A percentile compares a stretch with the other conserved stretches of the same genome.
Conservation (phyloP, 441 rosid species). For the Corymbia calophylla region DNA sequence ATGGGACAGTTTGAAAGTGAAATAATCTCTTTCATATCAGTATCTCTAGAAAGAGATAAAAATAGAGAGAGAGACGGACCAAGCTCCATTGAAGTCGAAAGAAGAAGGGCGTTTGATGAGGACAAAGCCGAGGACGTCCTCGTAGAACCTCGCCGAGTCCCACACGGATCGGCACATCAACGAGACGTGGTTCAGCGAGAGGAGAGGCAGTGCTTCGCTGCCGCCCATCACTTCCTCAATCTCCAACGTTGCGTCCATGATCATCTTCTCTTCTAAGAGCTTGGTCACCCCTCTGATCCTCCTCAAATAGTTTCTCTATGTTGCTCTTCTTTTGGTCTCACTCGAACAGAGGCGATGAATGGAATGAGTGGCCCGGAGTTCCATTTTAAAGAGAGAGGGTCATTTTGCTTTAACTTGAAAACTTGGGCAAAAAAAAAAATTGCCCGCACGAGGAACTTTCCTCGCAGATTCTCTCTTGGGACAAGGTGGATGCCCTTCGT, state of each 20-base stretch:
- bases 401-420: background rate
- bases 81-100: slow-evolving; percentile 71
- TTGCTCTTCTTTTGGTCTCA: background rate
- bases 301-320: background rate
- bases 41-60: background rate
- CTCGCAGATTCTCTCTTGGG: slow-evolving; percentile 29
- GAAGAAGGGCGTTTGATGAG: slow-evolving; percentile 70
- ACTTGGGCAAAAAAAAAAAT: background rate
- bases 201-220: slow-evolving; percentile 21
- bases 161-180: slow-evolving; percentile 46
- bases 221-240: slow-evolving; percentile 26
- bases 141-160: slow-evolving; percentile 43
- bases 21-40: background rate
- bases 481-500: background rate
- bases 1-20: background rate
- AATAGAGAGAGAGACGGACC: slow-evolving; percentile 20
- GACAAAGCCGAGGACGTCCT: slow-evolving; percentile 55
- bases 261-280: background rate
- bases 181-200: slow-evolving; percentile 58
- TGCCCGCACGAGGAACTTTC: slow-evolving; percentile 39
- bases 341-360: background rate
- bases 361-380: background rate
- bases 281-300: background rate
- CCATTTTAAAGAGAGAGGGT: slow-evolving; percentile 14
- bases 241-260: slow-evolving; percentile 10